Base-by-base conservation (phyloP, 2,329 filamentous ascomycete genomes). In the Aspergillus latus region DNA sequence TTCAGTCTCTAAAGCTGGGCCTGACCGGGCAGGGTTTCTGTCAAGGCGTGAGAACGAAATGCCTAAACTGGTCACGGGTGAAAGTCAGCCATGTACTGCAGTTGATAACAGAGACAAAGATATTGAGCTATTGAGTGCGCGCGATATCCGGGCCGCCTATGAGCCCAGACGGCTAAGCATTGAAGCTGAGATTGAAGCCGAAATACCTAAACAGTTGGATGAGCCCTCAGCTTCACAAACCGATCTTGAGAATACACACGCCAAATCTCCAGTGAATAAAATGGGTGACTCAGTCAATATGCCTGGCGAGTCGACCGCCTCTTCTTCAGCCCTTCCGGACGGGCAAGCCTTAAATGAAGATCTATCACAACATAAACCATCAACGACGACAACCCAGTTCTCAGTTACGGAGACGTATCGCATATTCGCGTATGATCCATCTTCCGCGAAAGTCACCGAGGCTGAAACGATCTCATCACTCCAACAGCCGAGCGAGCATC, bases 351-450 rank as follows among this genome's bases (percentile, higher is more conserved):
- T 40, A 49, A 13, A 16, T 15, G 29, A 28, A 40, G 10, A 2
- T 15, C 13, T 5, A 13, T 28, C 37, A n/a, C 39, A 50, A 16
- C n/a, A 52, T 32, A 49, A 56, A 26, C 16, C 13, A 5, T 26
- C 46, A 34, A 6, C 5, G 13, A 2, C 13, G 16, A 8, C 28
- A 11, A 26, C 7, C 13, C 15, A 16, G 2, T 49, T 2, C 40
- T 21, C 53, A 21, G 40, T 50, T n/a, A 16, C 59, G 26, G 58
- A 63, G 6, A 59, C 57, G 3, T 74, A 74, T 57, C 69, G 68
- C 28, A 65, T 76, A n/a, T 63, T 77, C 29, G 71, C 72, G 8
- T 75, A 73, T 51, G 74, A 77, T 55, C 57, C 69, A 9, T 66
- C 64, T 6, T 67, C 62, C 4, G 61, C 63, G 5, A 53, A 66